Evolutionary conservation across 2,329 filamentous ascomycete species (phyloP), one percentile per base, ranked within the genome.

Genomic region (Pseudogymnoascus sp.): DNA sequence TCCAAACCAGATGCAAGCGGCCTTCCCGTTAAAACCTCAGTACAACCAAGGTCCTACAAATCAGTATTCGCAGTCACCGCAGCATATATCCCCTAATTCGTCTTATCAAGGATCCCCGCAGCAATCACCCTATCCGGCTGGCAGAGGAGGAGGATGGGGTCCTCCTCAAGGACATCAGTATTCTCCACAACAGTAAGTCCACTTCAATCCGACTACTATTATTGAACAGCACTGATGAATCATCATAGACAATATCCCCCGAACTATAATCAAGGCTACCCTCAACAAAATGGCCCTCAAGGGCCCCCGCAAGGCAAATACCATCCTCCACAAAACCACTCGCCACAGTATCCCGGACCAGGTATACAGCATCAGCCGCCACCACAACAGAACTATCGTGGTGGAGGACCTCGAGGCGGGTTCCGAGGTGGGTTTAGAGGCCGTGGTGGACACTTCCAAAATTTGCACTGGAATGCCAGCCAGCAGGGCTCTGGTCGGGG

Each of bases 391-490:
- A 71, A 67, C 60, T 74, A 71, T 57, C 68, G 72, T 40, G 71
- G 71, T 40, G 71, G 71, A 74, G 50, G 50, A 15, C 17, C 50
- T 33, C 28, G 50, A 21, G 50, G 50, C 6, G 50, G 50, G 15
- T 57, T 57, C 28, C 50, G 50, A 15, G 50, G 50, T 15, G 50
- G 50, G 11, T 57, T 57, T 61, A 85, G 86, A 36, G 69, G 72
- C 11, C 85, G 86, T 50, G 71, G 72, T 38, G 78, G 79, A 67
- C 78, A 87, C 76, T 83, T 88, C 78, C 81, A 87, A 75, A 85
- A 89, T 75, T 74, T 86, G 1, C 89, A 91, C 53, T 93, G 90
- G 88, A 88, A 83, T 63, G 81, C 85, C 47, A 79, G 79, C 35
- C 79, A 79, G 60, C 78, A 81, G 17, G 79, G 80, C 63, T 79